Conservation (phyloP, 2,329 filamentous ascomycete species). For the Fonsecaea erecta region DNA sequence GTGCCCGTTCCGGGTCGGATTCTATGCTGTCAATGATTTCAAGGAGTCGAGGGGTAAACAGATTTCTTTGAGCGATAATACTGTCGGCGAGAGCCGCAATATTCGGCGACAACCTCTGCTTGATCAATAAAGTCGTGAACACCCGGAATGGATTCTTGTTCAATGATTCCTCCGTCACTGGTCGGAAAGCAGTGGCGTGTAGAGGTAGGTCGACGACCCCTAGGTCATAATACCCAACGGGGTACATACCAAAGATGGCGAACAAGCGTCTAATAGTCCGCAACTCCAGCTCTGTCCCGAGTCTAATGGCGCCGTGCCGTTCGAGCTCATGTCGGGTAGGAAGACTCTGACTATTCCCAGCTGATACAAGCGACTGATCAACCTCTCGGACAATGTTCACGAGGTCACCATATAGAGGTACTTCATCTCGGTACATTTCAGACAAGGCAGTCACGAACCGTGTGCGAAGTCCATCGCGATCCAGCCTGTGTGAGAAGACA, state of each 20-base stretch:
- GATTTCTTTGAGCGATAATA: slow-evolving; percentile 46
- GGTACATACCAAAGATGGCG: slow-evolving; percentile 53
- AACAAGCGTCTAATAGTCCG: slow-evolving; percentile 53
- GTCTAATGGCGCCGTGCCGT: slow-evolving; percentile 56
- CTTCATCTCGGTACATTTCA: slow-evolving; percentile 45
- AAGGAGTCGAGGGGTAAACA: slow-evolving; percentile 50
- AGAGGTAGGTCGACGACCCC: slow-evolving; percentile 54
- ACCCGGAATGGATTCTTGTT: slow-evolving; percentile 50
- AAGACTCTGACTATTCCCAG: not conserved
- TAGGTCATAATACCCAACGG: slow-evolving; percentile 60
- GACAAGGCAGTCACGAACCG: slow-evolving; percentile 43
- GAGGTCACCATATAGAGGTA: slow-evolving; percentile 43
- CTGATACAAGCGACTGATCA: slow-evolving; percentile 2
- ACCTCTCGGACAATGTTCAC: slow-evolving; percentile 42
- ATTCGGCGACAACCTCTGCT: slow-evolving; percentile 47
- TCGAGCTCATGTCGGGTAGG: slow-evolving; percentile 41
- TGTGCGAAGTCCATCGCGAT: slow-evolving; percentile 39
- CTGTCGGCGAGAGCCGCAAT: slow-evolving; percentile 43
- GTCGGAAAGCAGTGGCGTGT: slow-evolving; percentile 59
- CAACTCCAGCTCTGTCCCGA: slow-evolving; percentile 54
- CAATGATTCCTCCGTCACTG: slow-evolving; percentile 44
- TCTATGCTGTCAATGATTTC: slow-evolving; percentile 47
- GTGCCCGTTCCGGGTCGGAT: no score
- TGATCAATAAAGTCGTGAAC: slow-evolving; percentile 50
- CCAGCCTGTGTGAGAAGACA: not conserved